Evolutionary conservation across 208 protist genomes (phyloP).

Genomic region (Borovskyia barvae): DNA sequence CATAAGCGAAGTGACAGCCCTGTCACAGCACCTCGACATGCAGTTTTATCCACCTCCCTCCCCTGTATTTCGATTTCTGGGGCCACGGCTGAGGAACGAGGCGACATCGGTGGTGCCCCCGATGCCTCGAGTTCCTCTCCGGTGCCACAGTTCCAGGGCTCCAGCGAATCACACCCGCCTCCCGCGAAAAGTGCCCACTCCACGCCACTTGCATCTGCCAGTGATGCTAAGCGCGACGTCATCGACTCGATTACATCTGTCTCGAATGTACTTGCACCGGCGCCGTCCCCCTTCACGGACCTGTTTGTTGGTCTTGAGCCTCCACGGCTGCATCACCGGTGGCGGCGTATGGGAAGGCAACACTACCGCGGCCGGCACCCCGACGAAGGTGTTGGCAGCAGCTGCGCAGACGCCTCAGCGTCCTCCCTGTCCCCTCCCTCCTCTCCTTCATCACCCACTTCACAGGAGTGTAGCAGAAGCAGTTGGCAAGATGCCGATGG

Average conservation of each 20-base stretch:
- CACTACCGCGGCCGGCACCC: not conserved
- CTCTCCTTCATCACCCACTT: not conserved
- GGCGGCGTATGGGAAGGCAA: not conserved
- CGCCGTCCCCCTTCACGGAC: slow-evolving; percentile 8
- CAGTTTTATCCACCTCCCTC: too few species aligned
- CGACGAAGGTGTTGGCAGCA: not conserved
- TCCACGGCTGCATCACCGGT: slow-evolving; percentile 3
- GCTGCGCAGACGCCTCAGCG: not conserved
- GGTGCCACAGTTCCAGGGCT: too few species aligned
- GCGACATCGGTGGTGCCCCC: too few species aligned
- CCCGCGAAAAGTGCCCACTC: too few species aligned
- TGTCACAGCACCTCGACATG: too few species aligned
- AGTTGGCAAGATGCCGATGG: not conserved
- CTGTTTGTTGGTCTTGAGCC: slow-evolving; percentile 23
- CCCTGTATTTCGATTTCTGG: too few species aligned
- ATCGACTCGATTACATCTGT: not conserved
- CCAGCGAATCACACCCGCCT: too few species aligned
- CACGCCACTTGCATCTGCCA: too few species aligned
- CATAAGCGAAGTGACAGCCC: too few species aligned
- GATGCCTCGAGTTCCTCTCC: too few species aligned
- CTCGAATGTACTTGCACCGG: not conserved
- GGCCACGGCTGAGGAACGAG: too few species aligned
- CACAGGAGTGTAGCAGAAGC: not conserved
- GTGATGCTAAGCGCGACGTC: not conserved
- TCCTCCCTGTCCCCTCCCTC: not conserved